phyloP scores from a whole-genome alignment of 225 moss, liverwort and hornwort genomes.

The Polytrichum formosum region DNA sequence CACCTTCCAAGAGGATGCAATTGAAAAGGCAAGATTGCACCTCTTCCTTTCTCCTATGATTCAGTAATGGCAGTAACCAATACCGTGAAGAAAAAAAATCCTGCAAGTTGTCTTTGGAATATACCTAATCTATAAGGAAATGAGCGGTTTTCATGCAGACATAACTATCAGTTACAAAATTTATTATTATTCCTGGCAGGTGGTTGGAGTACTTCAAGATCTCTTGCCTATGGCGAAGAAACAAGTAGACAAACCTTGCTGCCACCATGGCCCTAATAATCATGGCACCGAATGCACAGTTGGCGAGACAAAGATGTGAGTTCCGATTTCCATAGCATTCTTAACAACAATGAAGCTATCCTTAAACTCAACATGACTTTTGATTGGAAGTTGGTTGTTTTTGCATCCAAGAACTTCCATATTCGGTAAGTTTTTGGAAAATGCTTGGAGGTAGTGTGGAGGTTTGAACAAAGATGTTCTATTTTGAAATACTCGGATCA shows the following conservation, averaged over 20 bases:
- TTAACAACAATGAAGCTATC: too few species aligned
- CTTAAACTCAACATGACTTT: too few species aligned
- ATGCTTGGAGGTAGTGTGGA: too few species aligned
- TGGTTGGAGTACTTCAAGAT: constrained; percentile 55
- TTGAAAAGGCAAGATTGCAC: constrained; percentile 49
- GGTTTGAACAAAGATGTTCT: too few species aligned
- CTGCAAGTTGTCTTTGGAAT: too few species aligned
- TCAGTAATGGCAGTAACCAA: not conserved
- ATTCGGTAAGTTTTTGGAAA: too few species aligned
- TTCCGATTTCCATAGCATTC: not conserved
- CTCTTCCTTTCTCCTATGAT: not conserved
- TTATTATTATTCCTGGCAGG: constrained; percentile 36
- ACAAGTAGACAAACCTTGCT: constrained; percentile 55
- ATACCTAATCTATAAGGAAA: not conserved
- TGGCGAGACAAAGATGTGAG: constrained; percentile 36
- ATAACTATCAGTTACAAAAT: too few species aligned
- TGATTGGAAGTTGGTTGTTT: too few species aligned
- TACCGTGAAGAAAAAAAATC: too few species aligned
- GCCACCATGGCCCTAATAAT: constrained; percentile 36
- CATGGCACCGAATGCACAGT: constrained; percentile 31
- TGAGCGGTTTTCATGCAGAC: too few species aligned
- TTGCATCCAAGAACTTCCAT: too few species aligned
- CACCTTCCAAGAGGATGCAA: constrained; percentile 46
- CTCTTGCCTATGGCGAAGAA: constrained; percentile 57
- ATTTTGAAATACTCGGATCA: too few species aligned